Base-by-base conservation (phyloP, 176 grass and related monocot genomes). In the Triticum monococcum region DNA sequence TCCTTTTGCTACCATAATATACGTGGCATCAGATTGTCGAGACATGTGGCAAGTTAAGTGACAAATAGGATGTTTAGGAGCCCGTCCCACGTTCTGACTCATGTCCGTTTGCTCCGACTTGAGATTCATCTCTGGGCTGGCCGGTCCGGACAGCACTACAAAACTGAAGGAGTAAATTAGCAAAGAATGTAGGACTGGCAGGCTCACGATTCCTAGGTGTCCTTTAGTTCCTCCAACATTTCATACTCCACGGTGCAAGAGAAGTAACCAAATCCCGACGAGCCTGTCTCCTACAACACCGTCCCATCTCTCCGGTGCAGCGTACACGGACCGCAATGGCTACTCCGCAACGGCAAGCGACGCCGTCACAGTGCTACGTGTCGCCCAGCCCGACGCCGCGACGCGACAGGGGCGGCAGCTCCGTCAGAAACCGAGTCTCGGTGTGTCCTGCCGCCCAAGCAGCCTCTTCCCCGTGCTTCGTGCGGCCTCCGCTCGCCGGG, bases 381-480 rank as follows among this genome's bases (percentile, higher is more conserved):
- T 86, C 84, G 38, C 72, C 41, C 8, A 26, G 1, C 31, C 74
- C 46, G 46, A 26, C 8, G 85, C 36, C 5, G 45, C 75, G 24
- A 41, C 52, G 48, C 77, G 75, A 87, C 85, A 62, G 25, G 80
- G 84, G 66, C 70, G 80, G 89, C 81, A 75, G 80, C 85, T 74
- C 33, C 61, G 81, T 84, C 89, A 52, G 81, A 13, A 43, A 75
- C 68, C 81, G 10, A 91, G 76, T 13, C 60, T 61, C 81, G 89
- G 46, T 91, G 89, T 80, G 46, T 91, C 89, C 85, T 84, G 89
- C 90, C 83, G 84, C 60, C 83, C 83, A 64, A 83, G 22, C 85
- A 84, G 14, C 80, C 67, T 83, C 68, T 50, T 30, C 24, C 66
- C 84, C 59, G 90, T 89, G 87, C 83, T 89, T 75, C 72, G 86